Percentiles rank a stretch among this genome's conserved stretches.
Evolutionary conservation across 106 monocot species (phyloP).

Genomic region (Posidonia australis): DNA sequence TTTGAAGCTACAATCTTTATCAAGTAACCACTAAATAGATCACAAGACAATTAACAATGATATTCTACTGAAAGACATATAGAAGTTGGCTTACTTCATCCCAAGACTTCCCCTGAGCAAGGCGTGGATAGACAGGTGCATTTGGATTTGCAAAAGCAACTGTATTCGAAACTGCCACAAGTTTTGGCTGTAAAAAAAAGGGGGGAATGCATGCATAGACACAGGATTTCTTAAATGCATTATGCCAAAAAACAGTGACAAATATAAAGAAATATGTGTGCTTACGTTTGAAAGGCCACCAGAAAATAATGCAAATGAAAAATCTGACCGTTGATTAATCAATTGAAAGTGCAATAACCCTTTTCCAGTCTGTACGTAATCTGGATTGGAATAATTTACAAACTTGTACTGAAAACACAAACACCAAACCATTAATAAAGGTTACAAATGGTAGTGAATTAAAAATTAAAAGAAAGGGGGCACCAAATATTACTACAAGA

Average conservation of each 20-base stretch:
- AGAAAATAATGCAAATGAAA: slow-evolving; percentile 80
- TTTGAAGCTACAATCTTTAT: too few species aligned
- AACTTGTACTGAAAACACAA: slow-evolving; percentile 56
- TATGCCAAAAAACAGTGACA: neutral
- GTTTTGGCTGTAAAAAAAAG: slow-evolving; percentile 55
- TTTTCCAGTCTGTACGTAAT: slow-evolving; percentile 49
- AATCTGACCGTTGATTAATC: slow-evolving; percentile 86
- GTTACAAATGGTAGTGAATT: neutral
- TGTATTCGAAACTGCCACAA: slow-evolving; percentile 60
- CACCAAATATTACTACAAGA: neutral
- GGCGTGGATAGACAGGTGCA: slow-evolving; percentile 81
- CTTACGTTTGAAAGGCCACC: slow-evolving; percentile 65
- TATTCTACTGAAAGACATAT: neutral
- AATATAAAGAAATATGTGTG: neutral
- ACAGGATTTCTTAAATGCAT: neutral
- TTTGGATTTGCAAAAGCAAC: slow-evolving; percentile 75
- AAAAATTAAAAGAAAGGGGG: neutral
- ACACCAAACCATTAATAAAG: neutral
- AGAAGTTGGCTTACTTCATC: slow-evolving; percentile 43
- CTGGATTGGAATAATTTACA: slow-evolving; percentile 51
- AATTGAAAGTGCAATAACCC: slow-evolving; percentile 41
- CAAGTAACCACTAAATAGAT: too few species aligned
- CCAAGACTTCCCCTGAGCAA: slow-evolving; percentile 84
- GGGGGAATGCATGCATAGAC: neutral
- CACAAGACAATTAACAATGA: too few species aligned